These are phyloP conservation scores for Tetracladium setigerum DNA, from an alignment of 495 filamentous ascomycete genomes.

Conservation along the genomic window DNA sequence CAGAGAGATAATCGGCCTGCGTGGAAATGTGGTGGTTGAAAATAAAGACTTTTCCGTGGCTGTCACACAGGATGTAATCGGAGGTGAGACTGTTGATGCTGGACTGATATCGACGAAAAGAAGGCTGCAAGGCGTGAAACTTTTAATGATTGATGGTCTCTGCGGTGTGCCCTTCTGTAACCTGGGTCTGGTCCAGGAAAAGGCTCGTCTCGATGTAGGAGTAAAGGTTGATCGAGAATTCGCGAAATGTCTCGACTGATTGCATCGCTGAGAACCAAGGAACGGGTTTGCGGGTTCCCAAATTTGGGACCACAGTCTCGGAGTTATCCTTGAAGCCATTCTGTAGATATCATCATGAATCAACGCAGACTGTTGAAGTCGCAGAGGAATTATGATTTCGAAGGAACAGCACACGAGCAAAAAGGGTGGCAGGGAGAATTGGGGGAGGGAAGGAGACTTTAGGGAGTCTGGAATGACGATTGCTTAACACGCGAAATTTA, in stretches of 20 bases:
- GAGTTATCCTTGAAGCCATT: conserved; percentile 14
- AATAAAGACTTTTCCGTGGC: conserved; percentile 13
- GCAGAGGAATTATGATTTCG: neutral
- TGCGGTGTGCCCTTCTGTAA: neutral
- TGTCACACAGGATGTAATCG: conserved; percentile 10
- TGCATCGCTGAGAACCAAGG: neutral
- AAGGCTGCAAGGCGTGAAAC: conserved; percentile 15
- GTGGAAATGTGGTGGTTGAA: conserved; percentile 2
- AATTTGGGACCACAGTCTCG: conserved; percentile 19
- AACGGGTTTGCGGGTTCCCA: conserved; percentile 14
- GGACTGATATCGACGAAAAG: conserved; percentile 15
- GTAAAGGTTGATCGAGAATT: conserved; percentile 7
- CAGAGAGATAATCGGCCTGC: conserved; percentile 2
- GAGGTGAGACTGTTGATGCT: conserved; percentile 1
- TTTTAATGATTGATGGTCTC: conserved; percentile 4
- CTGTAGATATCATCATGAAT: conserved; percentile 12
- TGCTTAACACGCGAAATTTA: no score
- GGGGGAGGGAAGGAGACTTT: no score
- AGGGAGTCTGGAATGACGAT: no score
- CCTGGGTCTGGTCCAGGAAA: conserved; percentile 13
- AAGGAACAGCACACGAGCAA: neutral
- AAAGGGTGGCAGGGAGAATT: neutral
- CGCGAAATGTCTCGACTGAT: conserved; percentile 1
- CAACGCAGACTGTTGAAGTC: conserved; percentile 19
- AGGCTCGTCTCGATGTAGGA: conserved; percentile 5